These are phyloP conservation scores for Laburnicola sp. DNA, from an alignment of 2,329 filamentous ascomycete species.

Conservation along the genomic window DNA sequence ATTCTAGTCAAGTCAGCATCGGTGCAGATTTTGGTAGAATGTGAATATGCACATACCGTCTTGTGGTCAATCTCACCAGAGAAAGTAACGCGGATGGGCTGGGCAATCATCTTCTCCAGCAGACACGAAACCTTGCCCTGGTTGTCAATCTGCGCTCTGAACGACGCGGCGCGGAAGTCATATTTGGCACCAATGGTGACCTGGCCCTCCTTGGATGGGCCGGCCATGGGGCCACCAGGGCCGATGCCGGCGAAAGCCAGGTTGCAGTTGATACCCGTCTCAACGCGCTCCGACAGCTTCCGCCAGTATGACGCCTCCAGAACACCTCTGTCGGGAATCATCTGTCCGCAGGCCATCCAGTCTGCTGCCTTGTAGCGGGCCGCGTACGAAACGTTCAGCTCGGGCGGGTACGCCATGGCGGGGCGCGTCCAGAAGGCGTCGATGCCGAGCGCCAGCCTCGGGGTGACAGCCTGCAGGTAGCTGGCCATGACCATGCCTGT, in stretches of 20 bases:
- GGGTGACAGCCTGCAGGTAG: constrained; percentile 92
- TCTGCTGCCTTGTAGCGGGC: constrained; percentile 88
- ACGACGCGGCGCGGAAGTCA: constrained; percentile 93
- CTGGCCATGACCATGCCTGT: constrained; percentile 95
- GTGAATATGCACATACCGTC: constrained; percentile 68
- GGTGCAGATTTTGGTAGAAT: background rate
- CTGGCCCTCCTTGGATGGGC: constrained; percentile 77
- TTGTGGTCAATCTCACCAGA: constrained; percentile 95
- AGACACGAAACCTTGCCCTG: constrained; percentile 90
- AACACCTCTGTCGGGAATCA: constrained; percentile 84
- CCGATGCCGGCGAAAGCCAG: constrained; percentile 73
- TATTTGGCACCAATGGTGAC: constrained; percentile 96
- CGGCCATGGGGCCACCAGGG: constrained; percentile 56
- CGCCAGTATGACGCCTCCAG: constrained; percentile 89
- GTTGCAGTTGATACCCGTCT: constrained; percentile 93
- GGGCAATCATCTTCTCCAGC: constrained; percentile 93
- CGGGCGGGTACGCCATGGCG: constrained; percentile 81
- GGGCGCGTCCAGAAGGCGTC: constrained; percentile 94
- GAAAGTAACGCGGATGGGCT: constrained; percentile 90
- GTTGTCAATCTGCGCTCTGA: constrained; percentile 94
- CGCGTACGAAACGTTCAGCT: constrained; percentile 86
- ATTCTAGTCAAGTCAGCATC: constrained; percentile 63
- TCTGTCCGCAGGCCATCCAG: constrained; percentile 90
- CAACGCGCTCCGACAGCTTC: constrained; percentile 88
- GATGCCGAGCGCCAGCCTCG: constrained; percentile 81